Evolutionary conservation across 208 protist species (phyloP), one percentile per base, ranked within the genome.

Genomic region (Trypanosoma scelopori): DNA sequence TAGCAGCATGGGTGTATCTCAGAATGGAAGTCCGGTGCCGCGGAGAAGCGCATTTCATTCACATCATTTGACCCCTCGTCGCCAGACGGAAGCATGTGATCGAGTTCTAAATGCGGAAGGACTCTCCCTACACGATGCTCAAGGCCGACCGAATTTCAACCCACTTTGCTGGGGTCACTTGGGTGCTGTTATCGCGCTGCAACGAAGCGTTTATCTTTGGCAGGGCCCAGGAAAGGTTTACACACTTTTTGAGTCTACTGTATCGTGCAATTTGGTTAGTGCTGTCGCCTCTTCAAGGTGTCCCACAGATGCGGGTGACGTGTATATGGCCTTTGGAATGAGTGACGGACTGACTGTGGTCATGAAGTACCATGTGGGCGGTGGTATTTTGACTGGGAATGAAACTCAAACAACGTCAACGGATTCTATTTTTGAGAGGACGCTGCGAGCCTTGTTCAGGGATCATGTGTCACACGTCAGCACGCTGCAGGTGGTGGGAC

Each of bases 81-180:
- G 58, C 23, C 48, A 60, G 35, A 20, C n/a, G 2, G 52, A 73
- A 41, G 65, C 42, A 61, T 73, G 51, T 22, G 41, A 62, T 41
- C 35, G 59, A 2, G 67, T 66, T 15, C 45, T 73, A 27, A 60
- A 60, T 25, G 67, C 67, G 5, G 51, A 73, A 37, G 67, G 59
- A 12, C 18, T 73, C 27, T 60, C 67, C 6, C 23, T 66, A 3
- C 52, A 41, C 39, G 67, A 73, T 66, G n/a, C 39, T 1, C 27
- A 66, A 35, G 59, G 58, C 1, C 32, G 51, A 16, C 51, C 59
- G 32, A 73, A 61, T 30, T 73, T 73, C 50, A 66, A 20, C 47
- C 57, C 67, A 25, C 55, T 79, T 37, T 63, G 65, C 28, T 79
- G 68, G 74, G 74, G 74, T 46, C 39, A 61, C 48, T 35, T 65